These are phyloP conservation scores for Hyaloscypha hepaticicola DNA, from an alignment of 495 filamentous ascomycete genomes.

Conservation along the genomic window DNA sequence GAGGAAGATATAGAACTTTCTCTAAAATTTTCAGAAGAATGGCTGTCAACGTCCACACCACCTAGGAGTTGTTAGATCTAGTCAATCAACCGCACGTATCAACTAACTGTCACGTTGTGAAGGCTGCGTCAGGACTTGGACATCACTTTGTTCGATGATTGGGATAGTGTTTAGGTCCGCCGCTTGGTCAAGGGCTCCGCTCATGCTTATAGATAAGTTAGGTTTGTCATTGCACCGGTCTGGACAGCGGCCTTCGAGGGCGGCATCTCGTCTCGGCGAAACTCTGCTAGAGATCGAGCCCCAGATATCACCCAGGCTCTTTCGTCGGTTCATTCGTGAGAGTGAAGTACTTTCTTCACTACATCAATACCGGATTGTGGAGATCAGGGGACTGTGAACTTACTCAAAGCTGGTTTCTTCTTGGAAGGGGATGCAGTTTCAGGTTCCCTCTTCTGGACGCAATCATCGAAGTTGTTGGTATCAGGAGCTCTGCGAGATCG, in stretches of 20 bases:
- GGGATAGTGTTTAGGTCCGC: background rate
- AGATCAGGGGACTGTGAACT: background rate
- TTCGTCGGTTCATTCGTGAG: slow-evolving; percentile 19
- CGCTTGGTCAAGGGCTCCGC: background rate
- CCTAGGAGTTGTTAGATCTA: background rate
- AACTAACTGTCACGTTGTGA: background rate
- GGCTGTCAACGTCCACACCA: background rate
- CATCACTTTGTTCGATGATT: background rate
- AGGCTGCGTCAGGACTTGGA: background rate
- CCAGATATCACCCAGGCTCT: slow-evolving; percentile 27
- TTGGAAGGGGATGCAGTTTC: background rate
- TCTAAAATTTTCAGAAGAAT: background rate
- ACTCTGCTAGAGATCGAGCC: slow-evolving; percentile 18
- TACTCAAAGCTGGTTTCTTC: background rate
- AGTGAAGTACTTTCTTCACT: background rate
- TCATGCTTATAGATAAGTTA: background rate
- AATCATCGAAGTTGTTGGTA: background rate
- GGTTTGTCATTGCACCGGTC: background rate
- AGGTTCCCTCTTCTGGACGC: background rate
- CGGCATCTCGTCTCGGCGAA: slow-evolving; percentile 6
- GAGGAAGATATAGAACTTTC: background rate
- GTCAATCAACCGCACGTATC: background rate
- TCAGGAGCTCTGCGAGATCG: background rate
- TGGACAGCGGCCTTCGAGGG: background rate
- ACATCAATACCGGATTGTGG: background rate